These are phyloP conservation scores for Chalciporus piperatus DNA, from an alignment of 768 basidiomycete genomes.

Conservation along the genomic window DNA sequence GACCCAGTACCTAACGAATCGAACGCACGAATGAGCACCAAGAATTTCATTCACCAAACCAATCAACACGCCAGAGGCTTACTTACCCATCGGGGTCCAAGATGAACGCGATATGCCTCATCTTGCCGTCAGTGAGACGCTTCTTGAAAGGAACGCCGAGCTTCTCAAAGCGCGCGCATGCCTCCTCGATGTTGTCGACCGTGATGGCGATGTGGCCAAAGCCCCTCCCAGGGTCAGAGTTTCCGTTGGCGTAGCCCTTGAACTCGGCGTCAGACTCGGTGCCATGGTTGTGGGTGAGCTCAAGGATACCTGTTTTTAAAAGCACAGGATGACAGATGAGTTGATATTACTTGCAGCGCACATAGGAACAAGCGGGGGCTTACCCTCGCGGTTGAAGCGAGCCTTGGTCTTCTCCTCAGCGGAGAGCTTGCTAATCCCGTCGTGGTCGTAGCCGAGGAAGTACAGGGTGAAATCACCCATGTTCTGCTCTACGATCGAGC, in stretches of 20 bases:
- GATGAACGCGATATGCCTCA: slow-evolving; percentile 82
- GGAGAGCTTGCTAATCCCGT: slow-evolving; percentile 43
- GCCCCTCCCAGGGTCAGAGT: slow-evolving; percentile 70
- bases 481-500: slow-evolving; percentile 42
- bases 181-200: slow-evolving; percentile 77
- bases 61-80: not conserved
- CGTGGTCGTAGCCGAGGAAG: slow-evolving; percentile 80
- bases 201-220: slow-evolving; percentile 91
- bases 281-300: slow-evolving; percentile 88
- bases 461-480: slow-evolving; percentile 71
- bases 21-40: not conserved
- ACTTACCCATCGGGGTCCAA: slow-evolving; percentile 79
- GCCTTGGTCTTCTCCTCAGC: slow-evolving; percentile 50
- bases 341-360: not conserved
- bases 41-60: not conserved
- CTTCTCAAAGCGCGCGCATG: slow-evolving; percentile 79
- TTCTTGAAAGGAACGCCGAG: slow-evolving; percentile 88
- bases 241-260: slow-evolving; percentile 83
- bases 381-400: slow-evolving; percentile 67
- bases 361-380: not conserved
- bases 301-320: slow-evolving; percentile 57
- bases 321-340: not conserved
- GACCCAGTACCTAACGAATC: slow-evolving; percentile 55
- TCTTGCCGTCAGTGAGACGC: slow-evolving; percentile 77
- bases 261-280: slow-evolving; percentile 79